Percentiles rank a stretch among this genome's conserved stretches.
Conservation (phyloP, 805 yeast species). For the Danielozyma ontarioensis region DNA sequence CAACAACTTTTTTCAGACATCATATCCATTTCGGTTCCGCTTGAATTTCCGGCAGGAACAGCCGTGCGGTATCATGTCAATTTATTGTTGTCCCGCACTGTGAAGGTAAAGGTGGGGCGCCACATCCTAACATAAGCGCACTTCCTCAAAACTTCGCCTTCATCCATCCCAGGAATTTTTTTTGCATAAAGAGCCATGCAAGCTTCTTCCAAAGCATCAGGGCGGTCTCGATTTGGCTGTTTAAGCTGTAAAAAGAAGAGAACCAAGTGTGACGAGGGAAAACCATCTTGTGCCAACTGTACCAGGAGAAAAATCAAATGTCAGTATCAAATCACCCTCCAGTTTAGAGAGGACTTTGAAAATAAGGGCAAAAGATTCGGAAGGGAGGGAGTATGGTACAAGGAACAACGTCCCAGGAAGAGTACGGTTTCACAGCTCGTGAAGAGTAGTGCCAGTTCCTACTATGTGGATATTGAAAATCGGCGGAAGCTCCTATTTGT, state of each 20-base stretch:
- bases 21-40: no score
- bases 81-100: no score
- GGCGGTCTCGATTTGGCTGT: conserved; percentile 20
- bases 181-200: no score
- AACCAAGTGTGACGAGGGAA: conserved; percentile 23
- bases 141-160: no score
- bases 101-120: no score
- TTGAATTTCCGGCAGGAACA: no score
- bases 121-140: no score
- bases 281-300: conserved; percentile 19
- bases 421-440: conserved; percentile 7
- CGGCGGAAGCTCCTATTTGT: conserved; percentile 11
- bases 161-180: no score
- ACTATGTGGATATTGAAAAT: conserved; percentile 11
- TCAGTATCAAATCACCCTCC: conserved; percentile 15
- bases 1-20: no score
- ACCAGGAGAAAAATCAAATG: conserved; percentile 11
- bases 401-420: conserved; percentile 4
- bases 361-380: conserved; percentile 20
- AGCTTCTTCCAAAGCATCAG: no score
- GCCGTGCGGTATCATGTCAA: no score
- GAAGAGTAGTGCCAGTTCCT: conserved; percentile 6
- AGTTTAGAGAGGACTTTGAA: conserved; percentile 22
- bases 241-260: conserved; percentile 15
- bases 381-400: conserved; percentile 23